A percentile compares a stretch with the other conserved stretches of the same genome.
phyloP scores from a whole-genome alignment of 805 yeast species.

The Kurtzmaniella cleridarum region DNA sequence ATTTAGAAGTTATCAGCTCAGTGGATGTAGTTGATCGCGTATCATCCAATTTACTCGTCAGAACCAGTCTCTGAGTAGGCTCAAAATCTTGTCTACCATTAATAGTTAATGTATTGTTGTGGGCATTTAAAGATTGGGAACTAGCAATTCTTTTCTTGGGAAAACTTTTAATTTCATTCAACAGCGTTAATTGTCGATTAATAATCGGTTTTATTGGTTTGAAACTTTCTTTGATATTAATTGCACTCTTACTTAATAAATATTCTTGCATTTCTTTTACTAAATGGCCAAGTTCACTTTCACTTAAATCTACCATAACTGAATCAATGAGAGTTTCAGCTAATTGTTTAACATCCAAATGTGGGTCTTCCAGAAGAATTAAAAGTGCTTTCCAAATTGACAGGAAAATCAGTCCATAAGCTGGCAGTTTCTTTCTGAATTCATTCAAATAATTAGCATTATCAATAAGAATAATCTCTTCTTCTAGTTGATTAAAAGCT shows the following conservation, averaged over 20 bases:
- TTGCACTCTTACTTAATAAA: conserved; percentile 45
- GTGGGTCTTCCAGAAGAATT: conserved; percentile 83
- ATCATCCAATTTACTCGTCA: conserved; percentile 14
- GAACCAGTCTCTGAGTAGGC: conserved; percentile 22
- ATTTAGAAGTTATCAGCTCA: conserved; percentile 28
- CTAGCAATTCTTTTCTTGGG: conserved; percentile 18
- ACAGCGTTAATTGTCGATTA: conserved; percentile 20
- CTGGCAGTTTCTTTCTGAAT: conserved; percentile 63
- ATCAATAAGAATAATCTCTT: conserved; percentile 65
- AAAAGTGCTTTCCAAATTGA: conserved; percentile 85
- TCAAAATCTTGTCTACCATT: conserved; percentile 14
- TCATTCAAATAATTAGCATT: conserved; percentile 58
- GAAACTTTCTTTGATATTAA: conserved; percentile 34
- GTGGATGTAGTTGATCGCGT: conserved; percentile 16
- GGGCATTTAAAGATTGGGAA: conserved; percentile 15
- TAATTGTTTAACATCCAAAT: conserved; percentile 64
- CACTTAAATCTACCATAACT: conserved; percentile 57
- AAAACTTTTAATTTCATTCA: conserved; percentile 4
- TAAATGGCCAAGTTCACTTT: conserved; percentile 59
- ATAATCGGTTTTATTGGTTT: conserved; percentile 36
- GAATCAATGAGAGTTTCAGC: conserved; percentile 75
- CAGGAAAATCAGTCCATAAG: conserved; percentile 81
- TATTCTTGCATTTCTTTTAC: conserved; percentile 64
- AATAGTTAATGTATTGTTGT: conserved; percentile 21
- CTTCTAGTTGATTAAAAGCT: conserved; percentile 80